Evolutionary conservation across 2,329 filamentous ascomycete genomes (phyloP).

Genomic region (Aspergillus glaucus): DNA sequence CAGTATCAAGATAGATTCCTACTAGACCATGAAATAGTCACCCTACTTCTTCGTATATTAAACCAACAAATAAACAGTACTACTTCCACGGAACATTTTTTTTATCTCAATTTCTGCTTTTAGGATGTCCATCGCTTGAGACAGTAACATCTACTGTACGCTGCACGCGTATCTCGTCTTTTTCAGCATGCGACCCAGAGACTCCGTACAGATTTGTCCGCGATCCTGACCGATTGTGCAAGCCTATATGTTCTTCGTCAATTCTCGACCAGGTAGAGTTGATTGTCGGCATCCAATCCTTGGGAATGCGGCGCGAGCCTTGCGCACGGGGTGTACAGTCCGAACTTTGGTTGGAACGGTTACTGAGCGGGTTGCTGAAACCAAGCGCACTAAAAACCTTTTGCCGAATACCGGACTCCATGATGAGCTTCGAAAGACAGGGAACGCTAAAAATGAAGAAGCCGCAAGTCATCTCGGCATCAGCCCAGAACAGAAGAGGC

Average conservation of each 20-base stretch:
- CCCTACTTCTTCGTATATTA: too few relatives aligned
- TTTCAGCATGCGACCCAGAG: background rate
- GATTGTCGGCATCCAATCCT: background rate
- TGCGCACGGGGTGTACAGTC: background rate
- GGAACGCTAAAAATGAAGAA: slow-evolving; percentile 40
- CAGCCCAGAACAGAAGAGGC: slow-evolving; percentile 40
- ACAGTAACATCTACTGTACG: background rate
- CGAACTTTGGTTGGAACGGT: background rate
- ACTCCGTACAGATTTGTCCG: background rate
- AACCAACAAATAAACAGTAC: background rate
- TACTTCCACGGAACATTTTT: background rate
- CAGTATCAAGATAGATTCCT: too few relatives aligned
- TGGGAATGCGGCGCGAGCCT: background rate
- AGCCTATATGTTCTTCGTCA: background rate
- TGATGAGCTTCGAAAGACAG: slow-evolving; percentile 35
- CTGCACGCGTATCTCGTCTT: background rate
- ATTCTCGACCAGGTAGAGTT: background rate
- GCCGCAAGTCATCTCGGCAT: slow-evolving; percentile 42
- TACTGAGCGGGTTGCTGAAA: background rate
- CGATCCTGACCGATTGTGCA: background rate
- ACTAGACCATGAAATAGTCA: too few relatives aligned
- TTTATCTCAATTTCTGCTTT: background rate
- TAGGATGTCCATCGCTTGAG: background rate
- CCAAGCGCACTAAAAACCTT: slow-evolving; percentile 3
- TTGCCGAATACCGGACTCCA: slow-evolving; percentile 9